Evolutionary conservation across 805 yeast genomes (phyloP), one percentile per base, ranked within the genome.

Genomic region (Saturnispora serradocipensis): DNA sequence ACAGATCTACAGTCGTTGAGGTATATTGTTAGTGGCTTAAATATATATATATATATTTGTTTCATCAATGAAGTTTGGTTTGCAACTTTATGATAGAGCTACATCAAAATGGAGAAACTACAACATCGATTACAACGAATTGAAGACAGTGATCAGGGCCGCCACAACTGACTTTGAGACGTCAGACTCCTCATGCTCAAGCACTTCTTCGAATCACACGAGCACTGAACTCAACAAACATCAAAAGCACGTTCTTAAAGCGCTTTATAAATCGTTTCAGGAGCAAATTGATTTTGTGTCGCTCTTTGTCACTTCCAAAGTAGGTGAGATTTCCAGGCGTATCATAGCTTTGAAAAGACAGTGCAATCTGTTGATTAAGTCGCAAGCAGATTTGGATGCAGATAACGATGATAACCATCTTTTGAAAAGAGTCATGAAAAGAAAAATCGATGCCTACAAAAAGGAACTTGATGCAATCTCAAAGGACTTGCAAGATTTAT

Each of bases 101-200:
- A 85, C 88, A 24, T 88, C 90, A 2, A 93, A 87, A 69, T 90
- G 98, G 97, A 77, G 78, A 59, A 77, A 79, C 55, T 84, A 87
- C 67, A 88, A 90, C 65, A 74, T 90, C 40, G 89, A 88, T 61
- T 90, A 90, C 67, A 84, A 88, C 58, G 86, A 81, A 36, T 65
- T 90, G 52, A 90, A 89, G 66, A 67, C 68, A 4, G 73, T 76
- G 44, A 87, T 90, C 53, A 76, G 82, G 59, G 63, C 66, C 20
- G 80, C 82, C 8, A 84, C 91, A 1, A 62, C 71, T 1, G 58
- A 52, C 2, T 34, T 43, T 24, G 50, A 59, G 7, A 9, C 16
- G 8, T 18, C 54, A 6, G 53, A 53, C 9, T 59, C 64, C 2
- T 55, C 65, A 27, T 52, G 44, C 8, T 27, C 53, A 10, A 46